Evolutionary conservation across 345 rosid genomes (phyloP).

Genomic region (Aquilaria sinensis): DNA sequence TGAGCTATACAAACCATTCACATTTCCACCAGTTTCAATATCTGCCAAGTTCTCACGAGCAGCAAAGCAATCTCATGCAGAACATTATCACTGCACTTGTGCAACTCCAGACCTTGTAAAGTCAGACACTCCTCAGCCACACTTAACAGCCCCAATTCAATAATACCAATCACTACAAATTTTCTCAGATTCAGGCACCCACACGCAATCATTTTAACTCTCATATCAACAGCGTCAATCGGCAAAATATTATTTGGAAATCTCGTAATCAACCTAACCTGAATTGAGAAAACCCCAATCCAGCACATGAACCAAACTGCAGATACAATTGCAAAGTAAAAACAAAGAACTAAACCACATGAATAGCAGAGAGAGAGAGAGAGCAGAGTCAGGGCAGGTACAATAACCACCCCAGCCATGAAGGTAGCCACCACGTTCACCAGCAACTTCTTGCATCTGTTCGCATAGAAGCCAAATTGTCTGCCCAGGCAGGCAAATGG

Average conservation of each 20-base stretch:
- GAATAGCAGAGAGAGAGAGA: background rate
- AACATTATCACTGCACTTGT: constrained; percentile 58
- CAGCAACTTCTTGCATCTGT: constrained; percentile 99
- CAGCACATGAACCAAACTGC: constrained; percentile 13
- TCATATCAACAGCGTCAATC: constrained; percentile 56
- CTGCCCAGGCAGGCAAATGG: constrained; percentile 72
- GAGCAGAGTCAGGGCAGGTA: too few relatives aligned
- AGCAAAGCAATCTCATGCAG: constrained; percentile 55
- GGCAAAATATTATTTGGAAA: constrained; percentile 69
- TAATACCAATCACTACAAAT: constrained; percentile 57
- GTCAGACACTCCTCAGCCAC: constrained; percentile 60
- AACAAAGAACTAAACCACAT: too few relatives aligned
- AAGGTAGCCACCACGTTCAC: constrained; percentile 99
- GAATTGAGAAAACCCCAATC: constrained; percentile 78
- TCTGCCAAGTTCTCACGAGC: constrained; percentile 78
- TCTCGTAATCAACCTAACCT: constrained; percentile 45
- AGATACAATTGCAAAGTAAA: background rate
- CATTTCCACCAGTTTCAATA: constrained; percentile 55
- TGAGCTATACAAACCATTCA: constrained; percentile 60
- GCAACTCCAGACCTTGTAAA: constrained; percentile 81
- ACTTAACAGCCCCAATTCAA: constrained; percentile 63
- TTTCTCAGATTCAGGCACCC: constrained; percentile 67
- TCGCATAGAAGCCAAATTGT: constrained; percentile 73
- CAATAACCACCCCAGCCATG: constrained; percentile 92
- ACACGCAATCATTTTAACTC: constrained; percentile 42